Conservation (phyloP, 2,329 filamentous ascomycete species). For the Aspergillus viridinutans region DNA sequence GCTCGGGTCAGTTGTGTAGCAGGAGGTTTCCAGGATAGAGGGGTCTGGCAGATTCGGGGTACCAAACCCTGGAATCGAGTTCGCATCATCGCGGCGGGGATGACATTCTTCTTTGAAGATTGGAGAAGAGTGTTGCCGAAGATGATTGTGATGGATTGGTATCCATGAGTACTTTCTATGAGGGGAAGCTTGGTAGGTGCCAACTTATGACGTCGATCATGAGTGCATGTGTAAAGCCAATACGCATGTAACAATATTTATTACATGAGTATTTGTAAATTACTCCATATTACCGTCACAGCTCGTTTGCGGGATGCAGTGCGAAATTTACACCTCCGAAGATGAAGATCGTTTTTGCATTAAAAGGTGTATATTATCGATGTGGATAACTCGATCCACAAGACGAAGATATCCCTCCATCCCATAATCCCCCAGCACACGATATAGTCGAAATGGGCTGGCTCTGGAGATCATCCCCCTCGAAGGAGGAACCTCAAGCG, state of each 20-base stretch:
- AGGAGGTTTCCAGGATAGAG: constrained; percentile 4
- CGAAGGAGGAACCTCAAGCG: constrained; percentile 23
- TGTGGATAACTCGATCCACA: background rate
- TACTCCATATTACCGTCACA: constrained; percentile 6
- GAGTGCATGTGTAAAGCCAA: background rate
- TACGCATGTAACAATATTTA: background rate
- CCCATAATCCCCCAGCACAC: background rate
- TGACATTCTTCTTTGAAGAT: background rate
- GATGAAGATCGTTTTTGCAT: background rate
- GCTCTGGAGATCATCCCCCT: constrained; percentile 38
- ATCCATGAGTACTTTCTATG: background rate
- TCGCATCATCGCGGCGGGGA: constrained; percentile 18
- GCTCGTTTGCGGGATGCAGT: constrained; percentile 28
- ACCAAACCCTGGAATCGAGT: constrained; percentile 8
- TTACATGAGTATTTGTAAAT: background rate
- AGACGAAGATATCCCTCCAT: background rate
- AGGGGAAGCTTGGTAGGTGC: background rate
- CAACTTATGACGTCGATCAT: constrained; percentile 9
- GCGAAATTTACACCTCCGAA: constrained; percentile 16
- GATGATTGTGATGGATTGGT: background rate
- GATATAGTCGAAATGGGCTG: constrained; percentile 41
- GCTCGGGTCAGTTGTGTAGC: background rate
- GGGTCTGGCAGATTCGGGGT: constrained; percentile 2
- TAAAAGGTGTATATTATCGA: background rate
- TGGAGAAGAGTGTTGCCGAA: background rate